Conservation (phyloP, 176 grass and related monocot species). For the Zea luxurians region DNA sequence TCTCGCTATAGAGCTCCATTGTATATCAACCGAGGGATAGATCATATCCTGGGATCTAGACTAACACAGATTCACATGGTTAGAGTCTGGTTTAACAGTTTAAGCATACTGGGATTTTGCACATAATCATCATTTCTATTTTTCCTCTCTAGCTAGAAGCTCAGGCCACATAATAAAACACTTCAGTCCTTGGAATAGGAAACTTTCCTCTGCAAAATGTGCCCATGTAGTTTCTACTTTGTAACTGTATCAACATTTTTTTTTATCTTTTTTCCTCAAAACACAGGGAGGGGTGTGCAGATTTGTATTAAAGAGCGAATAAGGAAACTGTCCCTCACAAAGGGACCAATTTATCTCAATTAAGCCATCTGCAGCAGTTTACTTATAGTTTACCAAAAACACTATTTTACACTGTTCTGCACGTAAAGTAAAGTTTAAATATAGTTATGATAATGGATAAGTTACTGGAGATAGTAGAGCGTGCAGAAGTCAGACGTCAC, state of each 20-base stretch:
- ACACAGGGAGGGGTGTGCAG: not conserved
- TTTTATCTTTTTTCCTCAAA: not conserved
- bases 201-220: not conserved
- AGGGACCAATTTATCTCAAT: not conserved
- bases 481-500: no score
- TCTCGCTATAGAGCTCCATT: constrained; percentile 92
- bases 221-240: not conserved
- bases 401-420: no score
- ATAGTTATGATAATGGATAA: no score
- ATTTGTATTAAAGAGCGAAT: not conserved
- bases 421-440: no score
- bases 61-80: constrained; percentile 15
- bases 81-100: constrained; percentile 27
- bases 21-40: constrained; percentile 74
- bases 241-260: not conserved
- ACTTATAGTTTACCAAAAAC: no score
- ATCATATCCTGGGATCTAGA: constrained; percentile 77
- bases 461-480: no score
- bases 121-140: constrained; percentile 12
- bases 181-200: not conserved
- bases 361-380: not conserved
- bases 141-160: constrained; percentile 5
- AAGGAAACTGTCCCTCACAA: not conserved
- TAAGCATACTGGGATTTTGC: constrained; percentile 17
- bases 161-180: not conserved